phyloP scores from a whole-genome alignment of 2,329 filamentous ascomycete species.

The Ceratocystis alfenasii region DNA sequence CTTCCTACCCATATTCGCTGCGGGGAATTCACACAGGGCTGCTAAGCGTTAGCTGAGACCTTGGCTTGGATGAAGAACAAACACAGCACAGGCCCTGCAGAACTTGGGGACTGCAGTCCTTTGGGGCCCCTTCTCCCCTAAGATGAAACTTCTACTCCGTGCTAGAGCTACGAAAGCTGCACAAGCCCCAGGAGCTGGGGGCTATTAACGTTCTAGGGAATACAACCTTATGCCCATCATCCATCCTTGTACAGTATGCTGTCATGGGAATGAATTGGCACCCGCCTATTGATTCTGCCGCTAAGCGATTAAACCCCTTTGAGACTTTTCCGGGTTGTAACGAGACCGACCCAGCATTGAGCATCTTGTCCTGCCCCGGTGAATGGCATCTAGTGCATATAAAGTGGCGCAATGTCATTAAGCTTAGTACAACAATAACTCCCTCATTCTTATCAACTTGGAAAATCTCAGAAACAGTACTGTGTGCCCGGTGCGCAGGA shows the following conservation, averaged over 20 bases:
- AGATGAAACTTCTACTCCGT: too few relatives aligned
- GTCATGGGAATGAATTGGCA: conserved; percentile 11
- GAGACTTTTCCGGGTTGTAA: too few relatives aligned
- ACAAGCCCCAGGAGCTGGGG: not conserved
- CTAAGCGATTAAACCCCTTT: not conserved
- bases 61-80: not conserved
- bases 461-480: not conserved
- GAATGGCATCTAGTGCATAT: too few relatives aligned
- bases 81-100: not conserved
- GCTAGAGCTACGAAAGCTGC: too few relatives aligned
- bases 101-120: not conserved
- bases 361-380: too few relatives aligned
- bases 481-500: not conserved
- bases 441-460: not conserved
- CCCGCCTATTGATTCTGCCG: not conserved
- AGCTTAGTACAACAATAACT: too few relatives aligned
- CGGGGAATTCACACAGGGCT: conserved; percentile 8
- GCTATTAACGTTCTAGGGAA: not conserved
- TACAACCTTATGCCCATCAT: not conserved
- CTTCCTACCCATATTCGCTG: not conserved
- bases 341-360: too few relatives aligned
- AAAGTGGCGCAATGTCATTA: too few relatives aligned
- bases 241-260: not conserved
- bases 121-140: too few relatives aligned
- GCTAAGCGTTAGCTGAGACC: not conserved